These are phyloP conservation scores for Cercospora nicotianae DNA, from an alignment of 2,329 filamentous ascomycete genomes.

Conservation along the genomic window DNA sequence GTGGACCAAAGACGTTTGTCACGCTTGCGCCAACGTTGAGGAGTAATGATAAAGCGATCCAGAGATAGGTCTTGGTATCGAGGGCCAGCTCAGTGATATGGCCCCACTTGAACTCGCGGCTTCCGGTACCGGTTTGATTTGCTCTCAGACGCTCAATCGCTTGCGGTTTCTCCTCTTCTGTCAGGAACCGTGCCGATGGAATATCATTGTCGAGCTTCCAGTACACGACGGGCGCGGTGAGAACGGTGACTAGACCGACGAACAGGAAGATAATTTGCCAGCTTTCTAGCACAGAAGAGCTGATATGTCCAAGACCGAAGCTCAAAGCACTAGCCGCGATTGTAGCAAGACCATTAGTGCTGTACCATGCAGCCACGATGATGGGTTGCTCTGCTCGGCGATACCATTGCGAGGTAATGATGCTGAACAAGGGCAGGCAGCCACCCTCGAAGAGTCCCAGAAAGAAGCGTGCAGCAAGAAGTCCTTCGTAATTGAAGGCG, in stretches of 20 bases:
- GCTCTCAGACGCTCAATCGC: conserved; percentile 53
- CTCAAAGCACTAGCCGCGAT: conserved; percentile 28
- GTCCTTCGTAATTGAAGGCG: conserved; percentile 58
- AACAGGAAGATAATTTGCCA: conserved; percentile 45
- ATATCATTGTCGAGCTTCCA: conserved; percentile 62
- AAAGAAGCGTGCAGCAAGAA: conserved; percentile 64
- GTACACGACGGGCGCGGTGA: conserved; percentile 60
- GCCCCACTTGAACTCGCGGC: conserved; percentile 48
- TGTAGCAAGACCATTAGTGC: conserved; percentile 30
- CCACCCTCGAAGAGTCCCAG: conserved; percentile 66
- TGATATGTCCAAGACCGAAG: conserved; percentile 29
- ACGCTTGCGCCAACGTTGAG: conserved; percentile 66
- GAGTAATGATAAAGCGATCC: conserved; percentile 60
- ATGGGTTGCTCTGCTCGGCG: conserved; percentile 33
- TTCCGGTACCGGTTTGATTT: conserved; percentile 52
- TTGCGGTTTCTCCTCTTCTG: conserved; percentile 47
- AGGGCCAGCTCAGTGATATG: conserved; percentile 47
- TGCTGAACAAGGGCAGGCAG: conserved; percentile 64
- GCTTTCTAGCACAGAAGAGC: conserved; percentile 23
- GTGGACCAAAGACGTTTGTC: conserved; percentile 64
- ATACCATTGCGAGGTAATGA: conserved; percentile 41
- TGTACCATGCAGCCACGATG: conserved; percentile 32
- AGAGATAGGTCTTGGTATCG: conserved; percentile 57
- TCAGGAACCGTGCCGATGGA: conserved; percentile 52
- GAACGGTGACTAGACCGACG: conserved; percentile 61